A percentile compares a stretch with the other conserved stretches of the same genome.
Evolutionary conservation across 2,329 filamentous ascomycete genomes (phyloP).

Genomic region (Pseudocercospora pini-densiflorae): DNA sequence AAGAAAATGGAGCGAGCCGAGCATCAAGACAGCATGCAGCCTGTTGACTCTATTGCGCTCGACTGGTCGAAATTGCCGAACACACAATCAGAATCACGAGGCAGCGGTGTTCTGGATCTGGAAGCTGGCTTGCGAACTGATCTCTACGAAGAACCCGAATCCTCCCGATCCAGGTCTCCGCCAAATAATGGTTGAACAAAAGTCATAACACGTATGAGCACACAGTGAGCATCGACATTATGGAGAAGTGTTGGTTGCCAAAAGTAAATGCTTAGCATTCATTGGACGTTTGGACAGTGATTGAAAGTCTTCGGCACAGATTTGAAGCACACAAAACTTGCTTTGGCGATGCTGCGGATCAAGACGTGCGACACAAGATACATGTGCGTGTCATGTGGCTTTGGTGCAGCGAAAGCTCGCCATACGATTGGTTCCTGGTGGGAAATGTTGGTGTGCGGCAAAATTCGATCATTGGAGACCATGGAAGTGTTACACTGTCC

Average conservation of each 20-base stretch:
- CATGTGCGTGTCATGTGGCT: constrained; percentile 4
- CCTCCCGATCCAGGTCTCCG: constrained; percentile 11
- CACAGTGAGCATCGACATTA: neutral
- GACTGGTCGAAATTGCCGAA: constrained; percentile 25
- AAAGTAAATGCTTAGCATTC: neutral
- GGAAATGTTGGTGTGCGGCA: neutral
- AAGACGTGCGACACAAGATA: constrained; percentile 1
- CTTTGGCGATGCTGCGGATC: neutral
- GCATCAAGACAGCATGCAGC: constrained; percentile 14
- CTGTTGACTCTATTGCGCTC: neutral
- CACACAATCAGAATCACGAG: constrained; percentile 5
- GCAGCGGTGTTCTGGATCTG: constrained; percentile 31
- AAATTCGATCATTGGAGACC: neutral
- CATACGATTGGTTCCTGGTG: neutral
- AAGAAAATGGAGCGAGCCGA: constrained; percentile 24
- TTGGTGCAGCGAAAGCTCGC: neutral
- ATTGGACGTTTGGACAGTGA: neutral
- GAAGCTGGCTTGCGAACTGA: constrained; percentile 34
- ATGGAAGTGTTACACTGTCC: neutral
- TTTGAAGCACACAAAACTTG: neutral
- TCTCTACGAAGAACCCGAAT: constrained; percentile 1
- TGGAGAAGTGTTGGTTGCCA: neutral
- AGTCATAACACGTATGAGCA: neutral
- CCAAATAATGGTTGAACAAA: constrained; percentile 2
- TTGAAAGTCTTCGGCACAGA: neutral